Conservation (phyloP, 2,329 filamentous ascomycete genomes). For the Colletotrichum navitas region DNA sequence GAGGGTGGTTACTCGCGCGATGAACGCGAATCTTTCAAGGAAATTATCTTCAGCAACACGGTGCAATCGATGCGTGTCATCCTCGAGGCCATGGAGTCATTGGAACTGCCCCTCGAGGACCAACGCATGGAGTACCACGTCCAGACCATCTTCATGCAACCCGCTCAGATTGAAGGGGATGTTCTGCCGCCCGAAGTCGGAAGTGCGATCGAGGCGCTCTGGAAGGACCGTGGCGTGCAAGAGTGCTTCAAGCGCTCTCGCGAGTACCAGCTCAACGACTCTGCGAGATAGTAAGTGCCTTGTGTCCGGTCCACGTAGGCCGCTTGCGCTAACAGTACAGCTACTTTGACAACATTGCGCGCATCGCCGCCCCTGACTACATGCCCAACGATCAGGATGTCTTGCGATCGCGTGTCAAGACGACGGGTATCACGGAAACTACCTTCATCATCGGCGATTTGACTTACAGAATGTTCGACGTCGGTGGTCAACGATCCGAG, state of each 20-base stretch:
- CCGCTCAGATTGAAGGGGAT: slow-evolving; percentile 95
- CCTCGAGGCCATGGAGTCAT: slow-evolving; percentile 76
- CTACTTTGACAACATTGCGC: slow-evolving; percentile 96
- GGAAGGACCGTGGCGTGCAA: slow-evolving; percentile 93
- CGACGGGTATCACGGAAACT: slow-evolving; percentile 96
- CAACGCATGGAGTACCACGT: slow-evolving; percentile 96
- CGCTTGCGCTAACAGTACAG: slow-evolving; percentile 56
- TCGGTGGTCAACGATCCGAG: slow-evolving; percentile 94
- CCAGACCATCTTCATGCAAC: slow-evolving; percentile 99
- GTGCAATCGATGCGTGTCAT: slow-evolving; percentile 79
- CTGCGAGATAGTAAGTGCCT: slow-evolving; percentile 88
- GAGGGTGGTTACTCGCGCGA: slow-evolving; percentile 99
- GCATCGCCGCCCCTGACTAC: slow-evolving; percentile 91
- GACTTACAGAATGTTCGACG: slow-evolving; percentile 97
- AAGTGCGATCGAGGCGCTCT: slow-evolving; percentile 90
- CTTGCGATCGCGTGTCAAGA: slow-evolving; percentile 95
- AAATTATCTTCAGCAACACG: slow-evolving; percentile 79
- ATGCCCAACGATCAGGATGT: slow-evolving; percentile 97
- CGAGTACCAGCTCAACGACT: slow-evolving; percentile 97
- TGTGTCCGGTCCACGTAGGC: slow-evolving; percentile 49
- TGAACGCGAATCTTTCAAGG: slow-evolving; percentile 77
- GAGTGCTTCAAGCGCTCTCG: slow-evolving; percentile 95
- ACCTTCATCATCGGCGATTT: slow-evolving; percentile 95
- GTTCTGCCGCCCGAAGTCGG: slow-evolving; percentile 94
- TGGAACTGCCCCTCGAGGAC: slow-evolving; percentile 87